Evolutionary conservation across 305 asterid genomes (phyloP).

Genomic region (Stenogyne calaminthoides): DNA sequence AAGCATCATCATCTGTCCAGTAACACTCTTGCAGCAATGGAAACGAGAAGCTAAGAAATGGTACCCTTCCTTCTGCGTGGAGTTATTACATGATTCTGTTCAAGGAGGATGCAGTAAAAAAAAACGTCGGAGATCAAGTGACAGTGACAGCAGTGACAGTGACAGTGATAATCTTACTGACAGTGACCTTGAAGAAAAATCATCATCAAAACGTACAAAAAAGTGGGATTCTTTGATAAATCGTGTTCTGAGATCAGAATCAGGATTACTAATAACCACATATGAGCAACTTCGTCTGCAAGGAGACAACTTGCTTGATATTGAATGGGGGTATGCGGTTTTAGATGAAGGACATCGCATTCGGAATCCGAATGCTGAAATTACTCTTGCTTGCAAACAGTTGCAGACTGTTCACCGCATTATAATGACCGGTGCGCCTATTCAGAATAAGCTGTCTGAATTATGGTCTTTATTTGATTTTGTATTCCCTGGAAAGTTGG

Average conservation of each 20-base stretch:
- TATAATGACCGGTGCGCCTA: slow-evolving; percentile 90
- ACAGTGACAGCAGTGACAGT: slow-evolving; percentile 45
- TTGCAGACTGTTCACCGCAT: slow-evolving; percentile 96
- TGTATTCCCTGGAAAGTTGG: slow-evolving; percentile 96
- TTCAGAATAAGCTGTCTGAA: slow-evolving; percentile 90
- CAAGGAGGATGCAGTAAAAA: slow-evolving; percentile 53
- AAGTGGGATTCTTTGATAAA: slow-evolving; percentile 83
- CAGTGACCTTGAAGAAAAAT: slow-evolving; percentile 58
- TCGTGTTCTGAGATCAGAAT: slow-evolving; percentile 73
- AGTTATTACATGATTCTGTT: slow-evolving; percentile 90
- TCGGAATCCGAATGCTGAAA: slow-evolving; percentile 93
- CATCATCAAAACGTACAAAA: slow-evolving; percentile 47
- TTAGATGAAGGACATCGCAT: slow-evolving; percentile 98
- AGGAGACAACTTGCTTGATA: slow-evolving; percentile 78
- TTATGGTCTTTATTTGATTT: slow-evolving; percentile 98
- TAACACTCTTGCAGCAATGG: slow-evolving; percentile 93
- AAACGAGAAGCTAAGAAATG: slow-evolving; percentile 88
- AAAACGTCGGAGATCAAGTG: slow-evolving; percentile 54
- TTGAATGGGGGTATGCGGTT: slow-evolving; percentile 96
- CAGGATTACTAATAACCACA: slow-evolving; percentile 88
- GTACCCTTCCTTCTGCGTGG: slow-evolving; percentile 81
- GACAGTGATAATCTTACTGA: slow-evolving; percentile 63
- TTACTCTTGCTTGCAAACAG: slow-evolving; percentile 96
- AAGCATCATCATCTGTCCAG: slow-evolving; percentile 91
- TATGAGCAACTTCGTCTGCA: slow-evolving; percentile 92